Conservation (phyloP, 768 basidiomycete species). For the Myochromella boudieri region DNA sequence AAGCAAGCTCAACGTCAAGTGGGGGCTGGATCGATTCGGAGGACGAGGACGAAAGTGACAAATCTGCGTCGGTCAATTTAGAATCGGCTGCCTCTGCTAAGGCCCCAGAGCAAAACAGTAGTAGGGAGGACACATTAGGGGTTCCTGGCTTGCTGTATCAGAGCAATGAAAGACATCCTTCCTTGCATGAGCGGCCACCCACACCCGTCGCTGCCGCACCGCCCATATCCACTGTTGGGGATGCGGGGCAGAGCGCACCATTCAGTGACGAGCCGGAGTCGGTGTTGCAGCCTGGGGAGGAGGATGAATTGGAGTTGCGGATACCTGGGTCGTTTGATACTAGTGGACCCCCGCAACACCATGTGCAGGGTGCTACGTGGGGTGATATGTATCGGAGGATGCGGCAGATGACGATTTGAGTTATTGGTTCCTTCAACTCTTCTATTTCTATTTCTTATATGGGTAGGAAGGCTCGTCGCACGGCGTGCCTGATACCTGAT, state of each 20-base stretch:
- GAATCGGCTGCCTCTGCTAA: too few relatives aligned
- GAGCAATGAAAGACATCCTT: background rate
- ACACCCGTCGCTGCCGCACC: background rate
- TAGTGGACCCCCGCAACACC: conserved; percentile 13
- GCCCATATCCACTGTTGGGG: background rate
- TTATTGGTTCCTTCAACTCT: too few relatives aligned
- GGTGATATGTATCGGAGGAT: conserved; percentile 30
- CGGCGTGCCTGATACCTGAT: too few relatives aligned
- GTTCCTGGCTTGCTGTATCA: background rate
- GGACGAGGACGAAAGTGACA: conserved; percentile 30
- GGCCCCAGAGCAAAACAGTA: conserved; percentile 23
- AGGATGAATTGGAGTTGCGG: conserved; percentile 29
- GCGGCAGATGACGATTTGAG: conserved; percentile 25
- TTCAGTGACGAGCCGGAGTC: conserved; percentile 24
- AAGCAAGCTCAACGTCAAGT: conserved; percentile 32
- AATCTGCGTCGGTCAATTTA: too few relatives aligned
- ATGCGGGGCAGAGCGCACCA: background rate
- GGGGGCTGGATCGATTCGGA: conserved; percentile 31
- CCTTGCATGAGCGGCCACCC: conserved; percentile 4
- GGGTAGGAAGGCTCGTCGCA: background rate
- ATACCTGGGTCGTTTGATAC: conserved; percentile 58
- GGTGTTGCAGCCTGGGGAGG: conserved; percentile 10
- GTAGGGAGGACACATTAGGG: conserved; percentile 6
- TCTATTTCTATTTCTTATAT: too few relatives aligned
- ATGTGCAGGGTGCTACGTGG: conserved; percentile 22